These are phyloP conservation scores for Chimonanthus salicifolius DNA, from an alignment of 164 flowering plant species.

Conservation along the genomic window DNA sequence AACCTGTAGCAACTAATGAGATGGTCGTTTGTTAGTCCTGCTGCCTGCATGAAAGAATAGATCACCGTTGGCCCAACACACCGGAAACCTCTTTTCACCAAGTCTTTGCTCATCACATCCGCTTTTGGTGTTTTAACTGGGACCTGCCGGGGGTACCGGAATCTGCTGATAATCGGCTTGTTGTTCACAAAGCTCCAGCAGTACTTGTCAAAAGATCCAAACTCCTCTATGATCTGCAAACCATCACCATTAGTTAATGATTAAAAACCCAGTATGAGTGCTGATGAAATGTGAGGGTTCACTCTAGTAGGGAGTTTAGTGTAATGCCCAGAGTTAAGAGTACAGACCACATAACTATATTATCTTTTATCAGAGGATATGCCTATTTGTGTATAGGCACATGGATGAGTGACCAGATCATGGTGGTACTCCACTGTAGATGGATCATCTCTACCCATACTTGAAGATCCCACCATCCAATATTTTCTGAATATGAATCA, in stretches of 20 bases:
- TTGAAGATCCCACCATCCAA: too few relatives aligned
- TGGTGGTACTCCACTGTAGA: too few relatives aligned
- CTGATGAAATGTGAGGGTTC: background rate
- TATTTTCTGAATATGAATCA: too few relatives aligned
- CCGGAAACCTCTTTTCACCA: constrained; percentile 32
- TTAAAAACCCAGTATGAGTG: background rate
- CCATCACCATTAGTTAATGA: background rate
- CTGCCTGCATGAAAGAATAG: constrained; percentile 36
- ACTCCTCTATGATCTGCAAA: constrained; percentile 26
- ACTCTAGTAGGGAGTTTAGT: too few relatives aligned
- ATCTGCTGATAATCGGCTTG: constrained; percentile 27
- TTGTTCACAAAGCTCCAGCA: constrained; percentile 32
- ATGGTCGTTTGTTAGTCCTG: constrained; percentile 37
- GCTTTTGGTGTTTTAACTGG: constrained; percentile 36
- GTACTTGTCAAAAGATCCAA: constrained; percentile 31
- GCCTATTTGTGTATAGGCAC: too few relatives aligned
- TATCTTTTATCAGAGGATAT: too few relatives aligned
- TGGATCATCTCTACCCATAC: too few relatives aligned
- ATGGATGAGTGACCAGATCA: too few relatives aligned
- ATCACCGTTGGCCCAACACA: constrained; percentile 33
- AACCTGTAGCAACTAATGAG: constrained; percentile 31
- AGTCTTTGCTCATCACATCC: constrained; percentile 33
- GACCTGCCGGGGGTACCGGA: constrained; percentile 33
- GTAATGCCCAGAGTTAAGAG: too few relatives aligned
- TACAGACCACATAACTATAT: too few relatives aligned